Base-by-base conservation (phyloP, 2,329 filamentous ascomycete genomes). In the Cytospora mali region DNA sequence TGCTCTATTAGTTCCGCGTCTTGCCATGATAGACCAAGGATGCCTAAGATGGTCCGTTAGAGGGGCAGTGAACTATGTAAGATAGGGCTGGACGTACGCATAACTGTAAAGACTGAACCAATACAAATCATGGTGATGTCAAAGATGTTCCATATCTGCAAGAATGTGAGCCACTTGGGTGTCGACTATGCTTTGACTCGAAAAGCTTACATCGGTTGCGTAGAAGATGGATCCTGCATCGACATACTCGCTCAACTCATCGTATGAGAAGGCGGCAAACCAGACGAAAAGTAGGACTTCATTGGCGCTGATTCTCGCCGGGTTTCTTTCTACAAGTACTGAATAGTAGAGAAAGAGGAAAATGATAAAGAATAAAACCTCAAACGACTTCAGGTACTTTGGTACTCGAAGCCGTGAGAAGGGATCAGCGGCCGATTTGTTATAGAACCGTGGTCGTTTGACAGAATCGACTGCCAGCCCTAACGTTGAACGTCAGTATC, bases 211-310 rank as follows among this genome's bases (percentile, higher is more conserved):
- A 70, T 95, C 91, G 10, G 89, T 87, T 6, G 89, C 85, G 71
- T 96, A 96, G 70, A 96, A 96, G 42, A 93, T 85, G 33, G 91
- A 88, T 0, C 93, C 93, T 0, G 93, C 92, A 77, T 97, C 92
- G 58, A 87, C 83, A 78, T 92, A 92, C 70, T 96, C 92, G 69
- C 89, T 90, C 62, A 95, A 80, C 75, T 93, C 93, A 68, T 97
- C 93, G 71, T 95, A 96, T 46, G 90, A 87, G 77, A 96, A 97
- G 9, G 92, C 90, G 5, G 88, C 87, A 68, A 97, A 89, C 90
- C 92, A 97, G 56, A 96, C 75, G 72, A 94, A 95, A 49, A 97
- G 83, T 18, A 91, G 72, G 2, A 89, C 76, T 73, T 97, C 93
- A 21, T 88, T 79, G 0, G 80, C 71, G 0, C 89, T 92, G 58